These are phyloP conservation scores for Boletus reticuloceps DNA, from an alignment of 768 basidiomycete species.

Conservation along the genomic window DNA sequence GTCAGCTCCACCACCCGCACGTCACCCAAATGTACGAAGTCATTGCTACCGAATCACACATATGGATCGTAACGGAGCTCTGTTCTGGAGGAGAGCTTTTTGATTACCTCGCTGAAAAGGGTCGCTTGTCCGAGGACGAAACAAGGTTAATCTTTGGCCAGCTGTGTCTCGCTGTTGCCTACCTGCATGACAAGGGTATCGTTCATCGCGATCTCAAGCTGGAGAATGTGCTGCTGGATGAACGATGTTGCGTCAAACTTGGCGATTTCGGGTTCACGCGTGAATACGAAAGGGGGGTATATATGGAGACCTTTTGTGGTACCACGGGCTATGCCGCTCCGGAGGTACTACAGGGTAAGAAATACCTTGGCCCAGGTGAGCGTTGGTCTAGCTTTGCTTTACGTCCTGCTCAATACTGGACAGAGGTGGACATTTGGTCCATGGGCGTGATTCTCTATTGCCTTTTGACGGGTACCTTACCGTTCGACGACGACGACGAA, in stretches of 20 bases:
- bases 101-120: constrained; percentile 96
- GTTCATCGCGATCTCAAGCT: constrained; percentile 97
- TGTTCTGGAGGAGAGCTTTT: constrained; percentile 97
- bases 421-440: constrained; percentile 97
- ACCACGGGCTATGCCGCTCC: constrained; percentile 93
- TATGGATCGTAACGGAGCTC: constrained; percentile 97
- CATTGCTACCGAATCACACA: constrained; percentile 91
- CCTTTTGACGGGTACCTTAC: constrained; percentile 83
- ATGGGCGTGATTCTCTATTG: constrained; percentile 90
- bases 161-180: constrained; percentile 88
- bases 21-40: constrained; percentile 97
- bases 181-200: constrained; percentile 88
- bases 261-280: constrained; percentile 95
- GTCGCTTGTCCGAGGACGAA: constrained; percentile 82
- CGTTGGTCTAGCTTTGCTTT: constrained; percentile 3
- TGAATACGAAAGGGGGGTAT: constrained; percentile 74
- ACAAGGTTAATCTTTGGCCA: constrained; percentile 92
- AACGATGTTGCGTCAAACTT: constrained; percentile 86
- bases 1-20: constrained; percentile 93
- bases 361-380: constrained; percentile 87
- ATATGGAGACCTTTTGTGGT: constrained; percentile 94
- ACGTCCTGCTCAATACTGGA: constrained; percentile 7
- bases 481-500: constrained; percentile 91
- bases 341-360: constrained; percentile 85
- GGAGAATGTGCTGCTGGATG: constrained; percentile 92